Conservation (phyloP, 2,329 filamentous ascomycete genomes). For the Nothophaeocryptopus gaeumannii region DNA sequence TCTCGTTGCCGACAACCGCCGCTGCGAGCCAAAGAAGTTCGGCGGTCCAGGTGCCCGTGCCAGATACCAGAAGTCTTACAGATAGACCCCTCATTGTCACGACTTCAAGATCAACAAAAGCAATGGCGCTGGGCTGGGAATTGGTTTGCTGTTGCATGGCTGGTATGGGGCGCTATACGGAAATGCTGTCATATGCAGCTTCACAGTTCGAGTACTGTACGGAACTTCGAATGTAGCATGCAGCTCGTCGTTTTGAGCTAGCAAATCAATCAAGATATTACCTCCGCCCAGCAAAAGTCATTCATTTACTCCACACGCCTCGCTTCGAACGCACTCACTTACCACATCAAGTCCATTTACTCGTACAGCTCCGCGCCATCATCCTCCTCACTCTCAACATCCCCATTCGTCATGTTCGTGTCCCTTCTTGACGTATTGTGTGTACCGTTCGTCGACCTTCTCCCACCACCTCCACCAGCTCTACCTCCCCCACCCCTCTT, state of each 20-base stretch:
- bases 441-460: slow-evolving; percentile 19
- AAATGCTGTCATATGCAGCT: too few relatives aligned
- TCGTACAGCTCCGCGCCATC: slow-evolving; percentile 20
- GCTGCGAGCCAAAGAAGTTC: slow-evolving; percentile 99
- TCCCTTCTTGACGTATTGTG: slow-evolving; percentile 15
- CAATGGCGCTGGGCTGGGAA: slow-evolving; percentile 9
- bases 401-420: slow-evolving; percentile 18
- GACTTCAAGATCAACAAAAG: slow-evolving; percentile 14
- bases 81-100: slow-evolving; percentile 59
- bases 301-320: slow-evolving; percentile 16
- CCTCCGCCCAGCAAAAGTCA: slow-evolving; percentile 4
- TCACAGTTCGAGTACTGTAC: too few relatives aligned
- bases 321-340: slow-evolving; percentile 5
- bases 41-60: slow-evolving; percentile 89
- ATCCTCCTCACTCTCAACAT: slow-evolving; percentile 14
- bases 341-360: not conserved
- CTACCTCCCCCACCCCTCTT: slow-evolving; percentile 1
- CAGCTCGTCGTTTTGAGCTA: slow-evolving; percentile 8
- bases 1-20: slow-evolving; percentile 97
- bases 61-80: slow-evolving; percentile 99
- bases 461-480: slow-evolving; percentile 3
- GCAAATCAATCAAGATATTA: slow-evolving; percentile 7
- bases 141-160: slow-evolving; percentile 12
- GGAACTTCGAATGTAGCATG: not conserved
- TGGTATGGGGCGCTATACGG: slow-evolving; percentile 6